Base-by-base conservation (phyloP, 352 stramenopile genomes). In the Phytophthora pinifolia region DNA sequence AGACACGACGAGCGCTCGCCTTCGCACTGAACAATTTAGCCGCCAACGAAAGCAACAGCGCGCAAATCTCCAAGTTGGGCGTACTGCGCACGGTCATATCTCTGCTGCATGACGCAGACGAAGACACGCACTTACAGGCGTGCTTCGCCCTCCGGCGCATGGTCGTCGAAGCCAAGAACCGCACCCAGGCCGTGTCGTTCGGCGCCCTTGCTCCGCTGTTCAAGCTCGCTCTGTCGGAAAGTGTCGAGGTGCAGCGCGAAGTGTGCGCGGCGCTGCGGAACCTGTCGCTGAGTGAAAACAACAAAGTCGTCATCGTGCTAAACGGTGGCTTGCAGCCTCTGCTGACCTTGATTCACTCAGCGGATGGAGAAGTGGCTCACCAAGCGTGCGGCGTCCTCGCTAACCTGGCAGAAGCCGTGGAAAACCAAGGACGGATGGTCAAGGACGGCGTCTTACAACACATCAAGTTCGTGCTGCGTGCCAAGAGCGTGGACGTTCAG, bases 1-100 rank as follows among this genome's bases (percentile, higher is more conserved):
- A 98, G 62, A 98, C 95, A 17, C 77, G 92, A 4, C 87, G 95
- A 4, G 83, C 88, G 17, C 74, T 97, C 6, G 89, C 94, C 13
- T 98, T 98, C 72, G 92, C 93, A 29, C 78, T 99, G 25, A 97
- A 98, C 56, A 98, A 98, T 74, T 71, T 97, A 44, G 95, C 92
- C 3, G 79, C 75, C 9, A 95, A 97, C 59, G 83, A 98, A 59
- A 79, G 75, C 9, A 98, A 98, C 65, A 92, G 93, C 62, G 54
- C 70, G 0, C 69, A 79, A 46, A 87, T 90, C 56, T 89, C 88
- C 38, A 97, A 96, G 45, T 61, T 96, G 55, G 88, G 89, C 46
- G 76, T 97, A 30, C 34, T 97, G 38, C 70, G 86, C 46, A 85
- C 88, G 5, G 72, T 98, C 32, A 84, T 97, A 9, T 55, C 66